A percentile compares a stretch with the other conserved stretches of the same genome.
These are phyloP conservation scores for Komagataella pastoris DNA, from an alignment of 805 yeast species.

Conservation along the genomic window DNA sequence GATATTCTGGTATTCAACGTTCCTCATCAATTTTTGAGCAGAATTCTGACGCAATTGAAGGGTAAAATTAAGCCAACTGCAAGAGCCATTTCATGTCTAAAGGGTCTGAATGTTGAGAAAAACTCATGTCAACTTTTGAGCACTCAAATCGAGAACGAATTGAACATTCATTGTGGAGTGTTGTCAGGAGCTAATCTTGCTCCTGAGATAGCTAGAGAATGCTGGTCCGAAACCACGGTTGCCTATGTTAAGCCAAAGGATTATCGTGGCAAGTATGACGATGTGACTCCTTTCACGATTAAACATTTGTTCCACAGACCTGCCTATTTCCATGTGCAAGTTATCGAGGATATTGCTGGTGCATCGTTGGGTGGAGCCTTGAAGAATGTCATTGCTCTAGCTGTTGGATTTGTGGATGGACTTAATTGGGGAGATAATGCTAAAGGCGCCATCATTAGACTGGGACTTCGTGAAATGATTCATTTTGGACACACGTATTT, in stretches of 20 bases:
- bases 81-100: conserved; percentile 89
- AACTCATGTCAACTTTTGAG: conserved; percentile 79
- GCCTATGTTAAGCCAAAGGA: conserved; percentile 74
- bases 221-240: conserved; percentile 96
- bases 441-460: conserved; percentile 93
- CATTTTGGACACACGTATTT: conserved; percentile 74
- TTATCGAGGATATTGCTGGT: conserved; percentile 88
- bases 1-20: conserved; percentile 87
- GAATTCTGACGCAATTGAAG: conserved; percentile 60
- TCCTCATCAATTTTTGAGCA: conserved; percentile 90
- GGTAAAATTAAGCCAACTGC: conserved; percentile 60
- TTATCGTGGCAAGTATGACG: conserved; percentile 52
- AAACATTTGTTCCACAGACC: conserved; percentile 91
- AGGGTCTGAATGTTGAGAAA: conserved; percentile 84
- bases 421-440: conserved; percentile 99
- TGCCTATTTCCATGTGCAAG: conserved; percentile 85
- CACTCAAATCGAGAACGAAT: conserved; percentile 61
- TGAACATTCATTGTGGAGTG: conserved; percentile 91
- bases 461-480: conserved; percentile 85
- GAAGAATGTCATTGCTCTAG: conserved; percentile 90
- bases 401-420: conserved; percentile 97
- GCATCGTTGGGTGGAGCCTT: conserved; percentile 94
- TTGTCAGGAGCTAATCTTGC: conserved; percentile 96
- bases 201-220: conserved; percentile 88
- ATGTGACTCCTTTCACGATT: conserved; percentile 58